These are phyloP conservation scores for Trichomonas gallinae DNA, from an alignment of 208 protist species.

Conservation along the genomic window DNA sequence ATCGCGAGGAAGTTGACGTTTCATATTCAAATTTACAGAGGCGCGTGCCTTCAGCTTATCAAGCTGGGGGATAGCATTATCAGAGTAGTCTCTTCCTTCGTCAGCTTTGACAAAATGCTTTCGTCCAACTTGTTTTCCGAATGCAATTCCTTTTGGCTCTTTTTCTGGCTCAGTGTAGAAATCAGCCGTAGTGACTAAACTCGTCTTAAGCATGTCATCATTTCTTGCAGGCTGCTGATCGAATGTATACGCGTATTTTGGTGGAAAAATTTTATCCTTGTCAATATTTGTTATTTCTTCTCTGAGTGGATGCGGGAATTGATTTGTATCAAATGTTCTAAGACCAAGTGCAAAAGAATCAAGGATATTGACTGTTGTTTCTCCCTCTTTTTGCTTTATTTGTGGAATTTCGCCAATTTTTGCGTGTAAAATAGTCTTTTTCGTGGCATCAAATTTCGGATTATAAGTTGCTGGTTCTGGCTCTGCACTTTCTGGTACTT, in stretches of 20 bases:
- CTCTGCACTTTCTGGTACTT: background rate
- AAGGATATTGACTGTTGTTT: background rate
- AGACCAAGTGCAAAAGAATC: background rate
- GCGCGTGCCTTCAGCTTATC: background rate
- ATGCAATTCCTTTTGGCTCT: background rate
- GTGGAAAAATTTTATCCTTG: background rate
- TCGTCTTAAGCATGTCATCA: background rate
- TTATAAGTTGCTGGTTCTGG: background rate
- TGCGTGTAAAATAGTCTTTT: background rate
- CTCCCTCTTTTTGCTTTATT: background rate
- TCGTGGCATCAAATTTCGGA: background rate
- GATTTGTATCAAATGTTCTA: background rate
- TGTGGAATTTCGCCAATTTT: background rate
- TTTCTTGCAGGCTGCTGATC: background rate
- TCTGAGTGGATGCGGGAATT: background rate
- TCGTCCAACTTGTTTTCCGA: background rate
- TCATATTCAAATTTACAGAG: background rate
- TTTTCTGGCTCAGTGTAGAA: background rate
- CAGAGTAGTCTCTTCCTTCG: background rate
- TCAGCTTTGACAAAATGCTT: background rate
- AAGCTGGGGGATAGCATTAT: background rate
- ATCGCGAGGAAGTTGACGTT: background rate
- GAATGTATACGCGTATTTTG: background rate
- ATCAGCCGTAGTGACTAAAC: background rate
- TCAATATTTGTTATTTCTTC: background rate